Base-by-base conservation (phyloP, 148 eudicot species). In the Dysphania ambrosioides region DNA sequence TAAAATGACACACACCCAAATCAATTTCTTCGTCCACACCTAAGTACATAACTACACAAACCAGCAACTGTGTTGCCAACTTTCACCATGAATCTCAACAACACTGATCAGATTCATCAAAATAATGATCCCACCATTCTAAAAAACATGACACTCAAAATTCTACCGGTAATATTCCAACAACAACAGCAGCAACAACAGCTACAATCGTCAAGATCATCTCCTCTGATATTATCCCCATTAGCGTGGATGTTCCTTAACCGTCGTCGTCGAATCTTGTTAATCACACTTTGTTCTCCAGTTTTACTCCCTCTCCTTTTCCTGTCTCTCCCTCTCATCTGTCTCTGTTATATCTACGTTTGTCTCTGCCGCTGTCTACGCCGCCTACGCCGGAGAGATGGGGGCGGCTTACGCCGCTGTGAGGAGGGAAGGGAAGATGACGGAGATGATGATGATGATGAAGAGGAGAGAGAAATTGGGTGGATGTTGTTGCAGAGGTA, bases 401-500 rank as follows among this genome's bases (percentile, higher is more conserved):
- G 35, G n/a, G 73, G 41, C 71, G 74, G 55, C 2, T 8, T 75
- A 4, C 71, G 82, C 58, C 78, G 75, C 47, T 74, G 82, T 58
- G 82, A 75, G 63, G 82, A 79, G 21, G 82, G 71, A 5, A 49
- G 73, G 24, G 34, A 41, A 31, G 34, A 42, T 26, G 61, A 49
- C 40, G 69, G 21, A 10, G 78, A 40, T 3, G 59, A 18, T 1
- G 66, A 53, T 3, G 82, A 63, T 18, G 68, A 51, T 36, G 78
- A 41, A 1, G 85, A 67, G 44, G 65, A 58, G 72, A 71, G 62
- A 24, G 87, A 73, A 56, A 67, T 74, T 21, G 83, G 83, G 26
- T 75, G 79, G 79, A 66, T 79, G 44, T 66, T 84, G 86, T 41
- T 88, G 81, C 87, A 85, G 71, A 82, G 91, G 77, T 88, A 88